Conservation (phyloP, 805 yeast species). For the Komagataella populi region DNA sequence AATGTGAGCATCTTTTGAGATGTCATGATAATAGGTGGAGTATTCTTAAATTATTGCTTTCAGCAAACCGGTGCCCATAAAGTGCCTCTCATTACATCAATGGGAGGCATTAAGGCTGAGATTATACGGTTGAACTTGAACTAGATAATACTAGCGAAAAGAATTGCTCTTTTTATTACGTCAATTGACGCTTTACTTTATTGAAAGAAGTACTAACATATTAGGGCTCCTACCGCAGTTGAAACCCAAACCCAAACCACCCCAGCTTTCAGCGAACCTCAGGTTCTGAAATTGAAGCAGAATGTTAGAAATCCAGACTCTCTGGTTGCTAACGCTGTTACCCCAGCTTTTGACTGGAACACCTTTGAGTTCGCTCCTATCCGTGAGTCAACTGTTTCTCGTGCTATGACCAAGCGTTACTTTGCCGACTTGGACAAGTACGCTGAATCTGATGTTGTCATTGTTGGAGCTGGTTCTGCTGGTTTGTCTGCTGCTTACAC, state of each 20-base stretch:
- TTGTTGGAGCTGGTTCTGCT: constrained; percentile 70
- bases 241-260: constrained; percentile 5
- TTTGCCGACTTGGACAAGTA: constrained; percentile 60
- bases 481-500: constrained; percentile 69
- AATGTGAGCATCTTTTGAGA: not conserved
- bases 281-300: constrained; percentile 7
- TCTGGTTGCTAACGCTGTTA: constrained; percentile 14
- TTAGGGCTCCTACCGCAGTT: constrained; percentile 3
- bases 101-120: constrained; percentile 16
- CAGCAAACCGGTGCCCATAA: not conserved
- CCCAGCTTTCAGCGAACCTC: constrained; percentile 2
- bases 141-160: constrained; percentile 29
- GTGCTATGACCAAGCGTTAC: constrained; percentile 70
- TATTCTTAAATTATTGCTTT: not conserved
- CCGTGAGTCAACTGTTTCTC: constrained; percentile 64
- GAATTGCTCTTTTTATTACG: constrained; percentile 6
- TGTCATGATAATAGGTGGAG: not conserved
- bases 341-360: constrained; percentile 42
- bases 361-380: constrained; percentile 57
- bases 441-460: constrained; percentile 63
- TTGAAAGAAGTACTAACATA: not conserved
- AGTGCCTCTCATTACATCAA: not conserved
- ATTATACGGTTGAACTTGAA: constrained; percentile 28
- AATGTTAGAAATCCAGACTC: constrained; percentile 13
- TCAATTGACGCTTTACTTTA: not conserved